Conservation (phyloP, 2,329 filamentous ascomycete species). For the Penicillium sp. region DNA sequence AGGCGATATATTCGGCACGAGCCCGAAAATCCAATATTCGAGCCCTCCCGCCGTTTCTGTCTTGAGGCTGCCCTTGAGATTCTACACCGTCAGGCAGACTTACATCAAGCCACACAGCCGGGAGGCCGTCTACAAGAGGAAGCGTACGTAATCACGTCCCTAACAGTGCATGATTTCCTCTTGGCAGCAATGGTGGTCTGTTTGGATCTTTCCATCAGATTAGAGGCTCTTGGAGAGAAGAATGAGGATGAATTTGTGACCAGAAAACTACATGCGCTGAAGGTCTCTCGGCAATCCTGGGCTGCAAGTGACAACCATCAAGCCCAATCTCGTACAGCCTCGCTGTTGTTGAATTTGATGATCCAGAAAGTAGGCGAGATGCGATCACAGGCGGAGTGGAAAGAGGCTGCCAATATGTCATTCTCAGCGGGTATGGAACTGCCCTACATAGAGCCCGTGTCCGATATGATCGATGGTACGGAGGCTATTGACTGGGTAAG, state of each 20-base stretch:
- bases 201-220: constrained; percentile 36
- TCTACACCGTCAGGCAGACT: constrained; percentile 51
- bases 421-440: constrained; percentile 6
- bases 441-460: constrained; percentile 23
- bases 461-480: constrained; percentile 27
- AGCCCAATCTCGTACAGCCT: background rate
- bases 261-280: background rate
- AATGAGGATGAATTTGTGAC: background rate
- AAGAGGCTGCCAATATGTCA: background rate
- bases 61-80: constrained; percentile 53
- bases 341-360: background rate
- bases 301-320: background rate
- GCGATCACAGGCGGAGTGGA: background rate
- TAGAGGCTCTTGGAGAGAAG: background rate
- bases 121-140: constrained; percentile 56
- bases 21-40: background rate
- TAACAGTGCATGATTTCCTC: constrained; percentile 63
- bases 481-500: constrained; percentile 27
- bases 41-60: constrained; percentile 47
- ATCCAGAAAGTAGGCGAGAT: background rate
- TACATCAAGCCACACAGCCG: constrained; percentile 55
- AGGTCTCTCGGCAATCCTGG: background rate
- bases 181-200: constrained; percentile 63
- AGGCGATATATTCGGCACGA: background rate
- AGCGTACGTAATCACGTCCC: constrained; percentile 61